Base-by-base conservation (phyloP, 2,329 filamentous ascomycete genomes). In the Fonsecaea nubica region DNA sequence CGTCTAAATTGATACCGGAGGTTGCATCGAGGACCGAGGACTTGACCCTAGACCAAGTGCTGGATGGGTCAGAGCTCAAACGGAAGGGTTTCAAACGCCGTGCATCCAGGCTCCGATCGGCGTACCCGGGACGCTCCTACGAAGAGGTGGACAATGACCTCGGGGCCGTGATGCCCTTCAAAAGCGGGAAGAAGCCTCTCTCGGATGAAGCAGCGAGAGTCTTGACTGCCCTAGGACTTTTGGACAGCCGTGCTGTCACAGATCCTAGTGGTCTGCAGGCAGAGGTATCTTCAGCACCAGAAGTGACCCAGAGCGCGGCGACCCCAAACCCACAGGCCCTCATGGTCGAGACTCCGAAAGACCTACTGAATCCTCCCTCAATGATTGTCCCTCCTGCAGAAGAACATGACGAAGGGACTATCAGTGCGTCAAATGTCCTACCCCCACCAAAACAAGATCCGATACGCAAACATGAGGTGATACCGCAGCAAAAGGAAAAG, bases 131-230 rank as follows among this genome's bases (percentile, higher is more conserved):
- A 30, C 58, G 52, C 1, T 45, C 36, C n/a, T 66, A 58, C 38
- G 21, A 53, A 30, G 58, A 57, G 45, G 53, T 66, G 64, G 53
- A 66, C 53, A 35, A 38, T 33, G 64, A 66, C 30, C 58, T 66
- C n/a, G 30, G 38, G 15, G 18, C n/a, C 7, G 25, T 66, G n/a
- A 54, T 55, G 50, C 50, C 21, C 15, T 45, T 62, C n/a, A 56
- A 30, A n/a, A 54, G 52, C 10, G 45, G 52, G 52, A 56, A 56
- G 48, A 33, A 62, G 12, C 33, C 33, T 36, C 40, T 59, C 4
- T 45, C 40, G 8, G 21, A 64, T 10, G 10, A 15, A 10, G 42
- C 15, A 36, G 54, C 40, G 35, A 58, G 21, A n/a, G 59, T 57
- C 21, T 59, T 64, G 38, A 30, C 40, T 4, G 48, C 32, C 36